A percentile compares a stretch with the other conserved stretches of the same genome.
phyloP scores from a whole-genome alignment of 306 rosid genomes.

The Datisca glomerata region DNA sequence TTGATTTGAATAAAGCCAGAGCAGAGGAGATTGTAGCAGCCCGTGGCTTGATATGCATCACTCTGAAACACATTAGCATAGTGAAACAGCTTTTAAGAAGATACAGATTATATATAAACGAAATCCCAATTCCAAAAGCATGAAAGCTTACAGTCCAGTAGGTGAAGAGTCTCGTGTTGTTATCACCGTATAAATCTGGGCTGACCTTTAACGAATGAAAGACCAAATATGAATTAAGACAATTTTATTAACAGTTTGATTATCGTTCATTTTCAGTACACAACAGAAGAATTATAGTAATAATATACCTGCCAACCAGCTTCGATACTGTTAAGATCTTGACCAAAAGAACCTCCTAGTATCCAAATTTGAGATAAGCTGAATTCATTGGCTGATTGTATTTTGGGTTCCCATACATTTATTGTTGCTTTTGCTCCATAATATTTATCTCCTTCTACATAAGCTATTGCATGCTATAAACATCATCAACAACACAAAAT shows the following conservation, averaged over 20 bases:
- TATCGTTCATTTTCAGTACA: too few species aligned
- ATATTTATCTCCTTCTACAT: conserved; percentile 87
- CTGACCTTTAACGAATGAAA: conserved; percentile 26
- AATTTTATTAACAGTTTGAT: too few species aligned
- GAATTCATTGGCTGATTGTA: conserved; percentile 85
- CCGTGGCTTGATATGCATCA: conserved; percentile 99
- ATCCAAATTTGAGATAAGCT: conserved; percentile 97
- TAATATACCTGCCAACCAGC: conserved; percentile 82
- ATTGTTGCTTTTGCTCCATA: conserved; percentile 96
- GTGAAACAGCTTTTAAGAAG: background rate
- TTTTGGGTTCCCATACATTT: conserved; percentile 97
- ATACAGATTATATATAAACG: background rate
- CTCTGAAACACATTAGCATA: conserved; percentile 33
- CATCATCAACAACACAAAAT: conserved; percentile 2
- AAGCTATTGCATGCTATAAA: conserved; percentile 86
- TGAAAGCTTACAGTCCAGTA: conserved; percentile 82
- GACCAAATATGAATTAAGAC: too few species aligned
- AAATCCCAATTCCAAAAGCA: background rate
- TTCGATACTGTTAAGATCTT: conserved; percentile 98
- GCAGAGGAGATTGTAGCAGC: conserved; percentile 98
- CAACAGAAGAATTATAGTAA: background rate
- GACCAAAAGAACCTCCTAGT: conserved; percentile 91
- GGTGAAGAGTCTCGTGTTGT: conserved; percentile 90
- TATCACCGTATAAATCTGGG: conserved; percentile 91
- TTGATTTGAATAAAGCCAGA: conserved; percentile 94